Evolutionary conservation across 1,139 yeast genomes (phyloP), one percentile per base, ranked within the genome.

Genomic region (Hemisphaericaspora lyxosophila): DNA sequence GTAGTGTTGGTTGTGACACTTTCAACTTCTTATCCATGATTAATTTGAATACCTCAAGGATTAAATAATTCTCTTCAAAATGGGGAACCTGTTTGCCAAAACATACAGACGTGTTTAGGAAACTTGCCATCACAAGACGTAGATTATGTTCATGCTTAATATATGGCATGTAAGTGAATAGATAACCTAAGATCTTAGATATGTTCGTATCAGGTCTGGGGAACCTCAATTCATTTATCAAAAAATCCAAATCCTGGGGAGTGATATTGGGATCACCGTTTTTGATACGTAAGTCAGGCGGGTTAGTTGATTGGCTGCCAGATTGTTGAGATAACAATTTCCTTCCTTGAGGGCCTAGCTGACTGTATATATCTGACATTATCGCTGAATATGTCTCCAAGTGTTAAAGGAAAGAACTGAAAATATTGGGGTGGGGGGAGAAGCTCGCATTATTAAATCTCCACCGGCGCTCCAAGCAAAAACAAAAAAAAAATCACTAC

Each of bases 1-100:
- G 57, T 7, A 85, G 52, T 0, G 86, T 71, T 1, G 94, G 94
- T 43, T 76, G 75, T 6, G 87, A 78, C 4, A 83, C 64, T 36
- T 64, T 64, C 36, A 71, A 62, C 52, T 85, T 85, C 46, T 75
- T 70, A 34, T 73, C 77, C 14, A 76, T 45, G 6, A 75, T 57
- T 36, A 67, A 62, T 45, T 70, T 72, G 54, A 73, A 75, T 14
- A 73, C 78, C 45, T 78, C 82, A 26, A 75, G 57, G 1, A 76
- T 62, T 35, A 59, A 53, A 44, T 72, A 69, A 26, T 53, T 56
- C 4, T 62, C 60, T 23, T 61, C 63, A 40, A 65, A 66, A 2
- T 64, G 49, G 1, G 73, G 58, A 0, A 67, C 70, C 3, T 58
- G 52, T 7, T 60, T 50, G 38, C 59, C 59, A 50, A 78, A 78